Percentiles rank a stretch among this genome's conserved stretches.
Conservation (phyloP, 306 rosid genomes). For the Corylus heterophylla region DNA sequence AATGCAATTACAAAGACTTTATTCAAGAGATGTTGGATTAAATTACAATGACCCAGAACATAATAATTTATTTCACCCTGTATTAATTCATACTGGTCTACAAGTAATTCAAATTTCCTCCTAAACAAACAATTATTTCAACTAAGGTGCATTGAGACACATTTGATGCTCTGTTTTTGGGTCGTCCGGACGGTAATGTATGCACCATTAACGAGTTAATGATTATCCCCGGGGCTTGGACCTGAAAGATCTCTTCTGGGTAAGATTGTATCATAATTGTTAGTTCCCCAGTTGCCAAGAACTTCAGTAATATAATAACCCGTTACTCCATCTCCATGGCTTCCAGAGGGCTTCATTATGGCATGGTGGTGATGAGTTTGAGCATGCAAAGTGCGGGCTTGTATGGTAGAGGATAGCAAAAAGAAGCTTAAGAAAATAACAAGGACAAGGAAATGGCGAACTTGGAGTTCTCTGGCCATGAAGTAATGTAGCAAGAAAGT, state of each 20-base stretch:
- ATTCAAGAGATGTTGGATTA: no score
- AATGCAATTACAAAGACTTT: no score
- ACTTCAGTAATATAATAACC: constrained; percentile 16
- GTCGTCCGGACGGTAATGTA: not conserved
- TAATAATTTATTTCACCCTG: no score
- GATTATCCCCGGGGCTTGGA: not conserved
- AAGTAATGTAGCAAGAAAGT: not conserved
- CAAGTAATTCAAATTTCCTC: no score
- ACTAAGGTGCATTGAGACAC: no score
- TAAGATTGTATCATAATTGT: not conserved
- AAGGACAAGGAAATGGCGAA: constrained; percentile 2
- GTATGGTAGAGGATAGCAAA: constrained; percentile 12
- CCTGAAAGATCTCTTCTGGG: not conserved
- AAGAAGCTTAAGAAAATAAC: constrained; percentile 24
- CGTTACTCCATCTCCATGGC: not conserved
- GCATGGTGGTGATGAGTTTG: not conserved
- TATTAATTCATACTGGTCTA: no score
- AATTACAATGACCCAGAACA: no score
- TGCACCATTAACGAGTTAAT: not conserved
- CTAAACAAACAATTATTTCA: not conserved
- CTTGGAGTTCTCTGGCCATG: constrained; percentile 9
- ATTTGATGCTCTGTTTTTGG: not conserved
- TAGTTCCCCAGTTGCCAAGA: constrained; percentile 8
- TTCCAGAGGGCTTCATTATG: not conserved
- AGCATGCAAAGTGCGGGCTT: constrained; percentile 27